Evolutionary conservation across 768 basidiomycete genomes (phyloP).

Genomic region (Chalciporus pseudorubinellus): DNA sequence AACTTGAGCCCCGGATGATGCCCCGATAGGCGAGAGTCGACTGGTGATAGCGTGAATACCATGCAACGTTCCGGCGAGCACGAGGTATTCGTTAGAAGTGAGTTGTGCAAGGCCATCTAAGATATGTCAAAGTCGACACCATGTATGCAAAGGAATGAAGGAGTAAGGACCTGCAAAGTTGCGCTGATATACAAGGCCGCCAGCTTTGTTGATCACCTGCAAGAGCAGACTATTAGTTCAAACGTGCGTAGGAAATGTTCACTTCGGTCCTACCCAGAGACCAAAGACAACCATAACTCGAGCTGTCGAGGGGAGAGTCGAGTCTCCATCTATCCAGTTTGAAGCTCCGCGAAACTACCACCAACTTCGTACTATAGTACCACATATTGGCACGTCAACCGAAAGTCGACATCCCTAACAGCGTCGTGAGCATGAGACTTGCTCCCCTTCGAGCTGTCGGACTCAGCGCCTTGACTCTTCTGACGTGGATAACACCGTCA

Average conservation of each 20-base stretch:
- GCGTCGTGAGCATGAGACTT: slow-evolving; percentile 15
- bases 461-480: slow-evolving; percentile 13
- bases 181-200: slow-evolving; percentile 91
- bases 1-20: slow-evolving; percentile 87
- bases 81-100: slow-evolving; percentile 92
- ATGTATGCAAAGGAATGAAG: not conserved
- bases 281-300: slow-evolving; percentile 71
- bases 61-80: slow-evolving; percentile 94
- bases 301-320: not conserved
- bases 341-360: not conserved
- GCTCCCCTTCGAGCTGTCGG: slow-evolving; percentile 3
- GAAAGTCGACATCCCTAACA: not conserved
- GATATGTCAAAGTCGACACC: slow-evolving; percentile 1
- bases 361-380: too few relatives aligned
- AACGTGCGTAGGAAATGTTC: not conserved
- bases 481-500: slow-evolving; percentile 24
- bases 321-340: not conserved
- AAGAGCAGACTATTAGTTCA: slow-evolving; percentile 6
- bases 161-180: slow-evolving; percentile 75
- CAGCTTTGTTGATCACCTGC: slow-evolving; percentile 97
- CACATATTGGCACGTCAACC: slow-evolving; percentile 16
- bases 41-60: slow-evolving; percentile 99
- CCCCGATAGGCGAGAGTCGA: slow-evolving; percentile 77
- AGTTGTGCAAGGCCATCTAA: slow-evolving; percentile 88
- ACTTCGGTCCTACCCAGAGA: slow-evolving; percentile 61